A percentile compares a stretch with the other conserved stretches of the same genome.
phyloP scores from a whole-genome alignment of 1,139 yeast species.

The Schwanniomyces etchellsii region DNA sequence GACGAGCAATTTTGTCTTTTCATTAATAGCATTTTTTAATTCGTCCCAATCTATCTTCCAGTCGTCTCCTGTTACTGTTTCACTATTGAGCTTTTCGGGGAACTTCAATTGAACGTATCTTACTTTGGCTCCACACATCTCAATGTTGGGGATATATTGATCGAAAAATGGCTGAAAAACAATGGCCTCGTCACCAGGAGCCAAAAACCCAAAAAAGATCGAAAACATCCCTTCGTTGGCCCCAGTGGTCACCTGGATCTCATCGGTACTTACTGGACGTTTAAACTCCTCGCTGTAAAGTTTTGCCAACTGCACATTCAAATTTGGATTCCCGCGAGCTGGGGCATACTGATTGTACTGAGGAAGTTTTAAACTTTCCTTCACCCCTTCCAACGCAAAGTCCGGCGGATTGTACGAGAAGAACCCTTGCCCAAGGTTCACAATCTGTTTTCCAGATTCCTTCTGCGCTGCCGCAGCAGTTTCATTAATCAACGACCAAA shows the following conservation, averaged over 20 bases:
- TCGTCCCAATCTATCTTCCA: constrained; percentile 84
- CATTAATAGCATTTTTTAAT: constrained; percentile 61
- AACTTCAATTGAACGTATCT: constrained; percentile 81
- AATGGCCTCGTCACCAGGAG: constrained; percentile 89
- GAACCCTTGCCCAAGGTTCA: constrained; percentile 93
- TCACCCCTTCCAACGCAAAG: constrained; percentile 82
- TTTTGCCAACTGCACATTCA: constrained; percentile 61
- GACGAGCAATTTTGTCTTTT: constrained; percentile 78
- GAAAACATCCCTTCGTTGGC: constrained; percentile 94
- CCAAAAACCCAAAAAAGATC: constrained; percentile 76
- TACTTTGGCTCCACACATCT: constrained; percentile 87
- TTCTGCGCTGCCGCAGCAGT: constrained; percentile 79
- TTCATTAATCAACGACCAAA: constrained; percentile 92
- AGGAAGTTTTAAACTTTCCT: constrained; percentile 64
- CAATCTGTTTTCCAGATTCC: constrained; percentile 64
- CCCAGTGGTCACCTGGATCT: constrained; percentile 85
- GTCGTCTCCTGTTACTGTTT: constrained; percentile 71
- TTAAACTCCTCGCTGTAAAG: constrained; percentile 67
- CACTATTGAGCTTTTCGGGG: constrained; percentile 64
- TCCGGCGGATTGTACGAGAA: constrained; percentile 92
- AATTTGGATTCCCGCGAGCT: constrained; percentile 78
- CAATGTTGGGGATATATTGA: constrained; percentile 90
- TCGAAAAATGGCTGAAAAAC: constrained; percentile 98
- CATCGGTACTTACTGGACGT: constrained; percentile 53
- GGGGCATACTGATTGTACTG: constrained; percentile 87